Base-by-base conservation (phyloP, 192 early-diverging fungal species). In the Linnemannia schmuckeri region DNA sequence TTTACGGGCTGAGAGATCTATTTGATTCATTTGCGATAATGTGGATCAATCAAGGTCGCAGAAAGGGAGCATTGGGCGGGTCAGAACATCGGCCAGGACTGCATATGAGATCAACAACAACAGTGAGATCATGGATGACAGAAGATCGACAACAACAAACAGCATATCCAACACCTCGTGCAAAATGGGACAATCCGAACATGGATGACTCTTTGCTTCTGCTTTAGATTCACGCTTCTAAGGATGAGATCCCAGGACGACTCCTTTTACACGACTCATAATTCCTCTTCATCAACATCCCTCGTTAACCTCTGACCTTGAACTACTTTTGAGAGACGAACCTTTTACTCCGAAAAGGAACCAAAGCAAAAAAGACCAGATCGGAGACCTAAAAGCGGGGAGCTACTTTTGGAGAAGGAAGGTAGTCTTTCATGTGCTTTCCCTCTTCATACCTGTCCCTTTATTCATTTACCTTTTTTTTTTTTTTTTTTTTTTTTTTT, bases 381-480 rank as follows among this genome's bases (percentile, higher is more conserved):
- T 37, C 47, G 52, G 74, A 57, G 74, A 38, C 27, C 74, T 54
- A 75, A 75, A 40, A 54, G 70, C 41, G 70, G 70, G 70, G 70
- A 72, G 27, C 61, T 66, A 35, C 61, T 66, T 66, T 66, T 54
- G 63, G 57, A 24, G 52, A 69, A 6, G 20, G 6, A 77, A 72
- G 30, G 22, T 35, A 12, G 38, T 74, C 27, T 41, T 54, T 79
- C 27, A 20, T 80, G 47, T 75, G 33, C 33, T n/a, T 38, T 38
- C 35, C 35, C 35, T 22, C 20, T 22, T 44, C 44, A 15, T 10
- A 40, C 24, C 27, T 55, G 9, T 13, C 46, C 35, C 13, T 52
- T 20, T 24, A 20, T 75, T 54, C 46, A 63, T 40, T 75, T 52
- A n/a, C 7, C 8, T 33, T 38, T 9, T 46, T n/a, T 61, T 41